Evolutionary conservation across 371 early-diverging fungal genomes (phyloP), one percentile per base, ranked within the genome.

Genomic region (Blakeslea trispora): DNA sequence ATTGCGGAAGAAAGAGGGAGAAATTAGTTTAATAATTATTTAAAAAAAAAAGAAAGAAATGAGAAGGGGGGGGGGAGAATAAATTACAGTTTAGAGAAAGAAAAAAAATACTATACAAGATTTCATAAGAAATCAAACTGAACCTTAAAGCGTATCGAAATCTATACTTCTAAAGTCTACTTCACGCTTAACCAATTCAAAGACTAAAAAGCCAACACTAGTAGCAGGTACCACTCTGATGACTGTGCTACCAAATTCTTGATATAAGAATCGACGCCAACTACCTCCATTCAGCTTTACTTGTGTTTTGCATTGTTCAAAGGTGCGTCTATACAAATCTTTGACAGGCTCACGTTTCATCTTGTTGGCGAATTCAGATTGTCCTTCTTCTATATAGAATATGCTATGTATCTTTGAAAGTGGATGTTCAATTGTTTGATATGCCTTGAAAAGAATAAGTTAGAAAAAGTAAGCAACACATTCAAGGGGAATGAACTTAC

Each of bases 371-470:
- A 73, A 79, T 24, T 78, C 83, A 0, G 84, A 73, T 47, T 85
- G 82, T 0, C 85, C 83, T 53, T 85, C 86, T 50, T 86, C 85
- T 17, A 86, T 75, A 31, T 83, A 84, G 40, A 90, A 83, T 10
- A 86, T 83, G 28, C 74, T 78, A n/a, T 85, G 85, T 43, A 91
- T 79, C 43, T 79, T 85, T 50, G 88, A 87, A 19, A 91, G 57
- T 0, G 91, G 91, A 52, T 86, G 86, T 21, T 91, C 91, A 19
- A 89, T 78, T 0, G 76, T 59, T 64, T 91, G 91, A 59, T 90
- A 91, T 5, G 88, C 86, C 79, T 79, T 59, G 15, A 21, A 11
- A 49, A 3, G 23, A 14, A 10, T 28, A 19, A 32, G 28, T 3
- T n/a, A n/a, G n/a, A n/a, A n/a, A n/a, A n/a, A n/a, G n/a, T n/a